Conservation (phyloP, 2,329 filamentous ascomycete species). For the Coniochaeta prunicola region DNA sequence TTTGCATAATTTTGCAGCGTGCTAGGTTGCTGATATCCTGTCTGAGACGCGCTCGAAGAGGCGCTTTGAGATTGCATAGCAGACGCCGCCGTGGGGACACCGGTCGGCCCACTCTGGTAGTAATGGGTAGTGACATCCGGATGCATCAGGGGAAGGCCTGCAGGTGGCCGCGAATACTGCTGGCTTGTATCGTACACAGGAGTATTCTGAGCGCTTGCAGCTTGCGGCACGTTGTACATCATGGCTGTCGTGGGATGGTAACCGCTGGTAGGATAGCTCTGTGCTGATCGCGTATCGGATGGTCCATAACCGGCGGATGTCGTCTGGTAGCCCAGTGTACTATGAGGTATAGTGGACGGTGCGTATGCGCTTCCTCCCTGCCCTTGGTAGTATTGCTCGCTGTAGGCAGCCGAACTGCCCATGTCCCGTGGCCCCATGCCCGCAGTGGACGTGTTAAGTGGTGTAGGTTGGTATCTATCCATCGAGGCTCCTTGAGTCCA, state of each 20-base stretch:
- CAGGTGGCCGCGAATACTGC: constrained; percentile 71
- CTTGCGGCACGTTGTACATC: constrained; percentile 72
- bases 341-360: constrained; percentile 46
- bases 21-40: constrained; percentile 56
- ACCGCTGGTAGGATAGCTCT: constrained; percentile 40
- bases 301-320: constrained; percentile 49
- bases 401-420: constrained; percentile 50
- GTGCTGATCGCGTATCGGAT: constrained; percentile 46
- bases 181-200: constrained; percentile 69
- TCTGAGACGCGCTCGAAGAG: constrained; percentile 40
- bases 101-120: constrained; percentile 61
- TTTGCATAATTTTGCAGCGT: constrained; percentile 43
- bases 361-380: constrained; percentile 40
- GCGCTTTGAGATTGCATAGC: constrained; percentile 42
- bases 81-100: constrained; percentile 46
- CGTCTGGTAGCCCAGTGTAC: constrained; percentile 47
- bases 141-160: constrained; percentile 69
- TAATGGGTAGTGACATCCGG: constrained; percentile 64
- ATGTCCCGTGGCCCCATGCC: constrained; percentile 34
- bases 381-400: constrained; percentile 51
- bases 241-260: constrained; percentile 56
- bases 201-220: constrained; percentile 42
- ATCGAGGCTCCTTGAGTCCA: constrained; percentile 34
- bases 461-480: constrained; percentile 39
- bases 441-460: constrained; percentile 41